A percentile compares a stretch with the other conserved stretches of the same genome.
phyloP scores from a whole-genome alignment of 352 stramenopile genomes.

The Globisporangium cystogenes region DNA sequence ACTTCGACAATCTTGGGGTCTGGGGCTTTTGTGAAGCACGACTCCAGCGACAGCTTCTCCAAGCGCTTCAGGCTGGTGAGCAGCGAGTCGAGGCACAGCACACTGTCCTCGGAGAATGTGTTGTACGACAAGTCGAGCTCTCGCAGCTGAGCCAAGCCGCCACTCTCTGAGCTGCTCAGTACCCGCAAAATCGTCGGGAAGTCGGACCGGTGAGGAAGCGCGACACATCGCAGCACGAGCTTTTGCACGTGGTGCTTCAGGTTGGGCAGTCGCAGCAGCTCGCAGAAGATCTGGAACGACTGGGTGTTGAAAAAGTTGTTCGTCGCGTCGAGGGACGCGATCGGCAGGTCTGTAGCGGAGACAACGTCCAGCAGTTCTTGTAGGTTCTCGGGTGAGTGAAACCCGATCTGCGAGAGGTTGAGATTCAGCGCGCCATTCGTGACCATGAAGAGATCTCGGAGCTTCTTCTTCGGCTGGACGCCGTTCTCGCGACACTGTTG shows the following conservation, averaged over 20 bases:
- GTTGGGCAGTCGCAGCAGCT: constrained; percentile 30
- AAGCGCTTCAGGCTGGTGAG: constrained; percentile 30
- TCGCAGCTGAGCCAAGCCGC: constrained; percentile 23
- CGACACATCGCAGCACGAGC: constrained; percentile 39
- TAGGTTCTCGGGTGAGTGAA: constrained; percentile 47
- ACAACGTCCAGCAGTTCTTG: constrained; percentile 47
- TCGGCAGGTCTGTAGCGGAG: constrained; percentile 20
- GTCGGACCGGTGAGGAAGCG: constrained; percentile 38
- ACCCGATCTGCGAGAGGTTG: constrained; percentile 42
- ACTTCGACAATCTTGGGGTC: constrained; percentile 29
- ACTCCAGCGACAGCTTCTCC: constrained; percentile 42
- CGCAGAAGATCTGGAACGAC: constrained; percentile 42
- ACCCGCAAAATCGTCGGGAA: constrained; percentile 36
- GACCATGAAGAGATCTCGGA: constrained; percentile 34
- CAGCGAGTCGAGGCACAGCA: constrained; percentile 28
- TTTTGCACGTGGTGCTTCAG: constrained; percentile 27
- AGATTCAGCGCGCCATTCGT: constrained; percentile 32
- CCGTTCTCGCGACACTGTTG: constrained; percentile 39
- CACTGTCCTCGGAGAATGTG: constrained; percentile 38
- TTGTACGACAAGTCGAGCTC: constrained; percentile 72
- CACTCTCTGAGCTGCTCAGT: constrained; percentile 20
- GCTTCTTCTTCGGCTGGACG: constrained; percentile 25
- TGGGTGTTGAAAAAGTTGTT: constrained; percentile 61
- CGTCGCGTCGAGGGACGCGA: constrained; percentile 41
- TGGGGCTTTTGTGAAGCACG: constrained; percentile 48